phyloP scores from a whole-genome alignment of 1,139 yeast genomes.

The Debaryomycetaceae sp. region DNA sequence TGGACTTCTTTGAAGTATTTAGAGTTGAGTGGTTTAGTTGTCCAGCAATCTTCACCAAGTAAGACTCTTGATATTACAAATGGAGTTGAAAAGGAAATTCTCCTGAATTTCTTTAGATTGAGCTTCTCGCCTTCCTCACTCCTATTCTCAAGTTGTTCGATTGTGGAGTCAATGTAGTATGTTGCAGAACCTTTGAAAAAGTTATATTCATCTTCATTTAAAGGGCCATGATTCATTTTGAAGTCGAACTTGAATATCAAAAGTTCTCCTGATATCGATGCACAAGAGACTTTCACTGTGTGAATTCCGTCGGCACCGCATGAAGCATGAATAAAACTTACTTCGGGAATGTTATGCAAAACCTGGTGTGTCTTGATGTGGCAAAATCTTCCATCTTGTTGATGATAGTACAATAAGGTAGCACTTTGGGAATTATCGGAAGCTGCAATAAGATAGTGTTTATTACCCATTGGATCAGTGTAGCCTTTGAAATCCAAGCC shows the following conservation, averaged over 20 bases:
- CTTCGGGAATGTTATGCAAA: slow-evolving; percentile 59
- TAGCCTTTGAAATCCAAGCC: slow-evolving; percentile 47
- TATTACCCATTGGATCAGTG: slow-evolving; percentile 17
- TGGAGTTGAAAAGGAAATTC: slow-evolving; percentile 24
- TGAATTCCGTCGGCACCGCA: slow-evolving; percentile 14
- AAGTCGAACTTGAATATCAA: slow-evolving; percentile 36
- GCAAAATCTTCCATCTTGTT: slow-evolving; percentile 24
- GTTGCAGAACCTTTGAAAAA: slow-evolving; percentile 10
- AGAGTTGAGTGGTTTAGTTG: slow-evolving; percentile 38
- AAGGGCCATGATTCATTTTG: slow-evolving; percentile 25
- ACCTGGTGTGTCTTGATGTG: slow-evolving; percentile 40
- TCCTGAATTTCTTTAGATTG: slow-evolving; percentile 13
- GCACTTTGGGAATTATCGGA: slow-evolving; percentile 58
- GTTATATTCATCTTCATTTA: slow-evolving; percentile 15
- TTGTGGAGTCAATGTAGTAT: slow-evolving; percentile 28
- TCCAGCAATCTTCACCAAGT: slow-evolving; percentile 56
- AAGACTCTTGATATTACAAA: slow-evolving; percentile 24
- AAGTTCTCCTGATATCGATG: slow-evolving; percentile 49
- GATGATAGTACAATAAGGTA: slow-evolving; percentile 36
- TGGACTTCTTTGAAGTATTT: slow-evolving; percentile 47
- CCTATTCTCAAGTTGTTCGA: slow-evolving; percentile 22
- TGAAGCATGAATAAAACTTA: slow-evolving; percentile 34
- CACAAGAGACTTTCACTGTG: slow-evolving; percentile 30
- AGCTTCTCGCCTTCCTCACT: slow-evolving; percentile 8
- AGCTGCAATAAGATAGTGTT: slow-evolving; percentile 40